Evolutionary conservation across 257 asterid species (phyloP).

Genomic region (Misopates orontium): DNA sequence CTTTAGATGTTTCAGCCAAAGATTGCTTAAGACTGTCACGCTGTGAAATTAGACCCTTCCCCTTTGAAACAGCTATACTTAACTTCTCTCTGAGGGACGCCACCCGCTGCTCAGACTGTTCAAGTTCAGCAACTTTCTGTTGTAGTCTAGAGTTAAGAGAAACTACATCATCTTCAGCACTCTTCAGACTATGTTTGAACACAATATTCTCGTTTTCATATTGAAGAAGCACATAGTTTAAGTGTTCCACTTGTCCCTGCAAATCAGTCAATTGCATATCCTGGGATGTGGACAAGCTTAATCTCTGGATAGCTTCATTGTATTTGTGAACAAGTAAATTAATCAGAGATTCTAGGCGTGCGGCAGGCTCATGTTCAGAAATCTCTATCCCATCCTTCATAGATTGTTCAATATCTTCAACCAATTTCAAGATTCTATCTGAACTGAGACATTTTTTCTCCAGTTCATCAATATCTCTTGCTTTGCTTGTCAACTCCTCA

Average conservation of each 20-base stretch:
- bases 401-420: constrained; percentile 60
- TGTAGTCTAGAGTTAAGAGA: constrained; percentile 50
- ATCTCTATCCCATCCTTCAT: constrained; percentile 46
- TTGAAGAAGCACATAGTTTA: constrained; percentile 47
- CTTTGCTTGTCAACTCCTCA: constrained; percentile 50
- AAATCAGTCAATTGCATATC: constrained; percentile 58
- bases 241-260: constrained; percentile 56
- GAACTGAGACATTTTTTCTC: constrained; percentile 49
- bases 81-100: constrained; percentile 93
- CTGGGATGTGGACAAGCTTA: constrained; percentile 46
- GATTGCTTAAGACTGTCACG: constrained; percentile 95
- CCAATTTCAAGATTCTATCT: constrained; percentile 50
- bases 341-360: constrained; percentile 56
- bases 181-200: constrained; percentile 63
- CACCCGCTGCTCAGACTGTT: constrained; percentile 90
- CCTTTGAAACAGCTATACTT: constrained; percentile 92
- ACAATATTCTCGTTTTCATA: constrained; percentile 69
- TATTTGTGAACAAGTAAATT: constrained; percentile 59
- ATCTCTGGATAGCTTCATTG: constrained; percentile 53
- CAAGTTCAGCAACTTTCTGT: constrained; percentile 75
- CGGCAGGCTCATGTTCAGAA: constrained; percentile 48
- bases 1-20: constrained; percentile 70
- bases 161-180: constrained; percentile 45
- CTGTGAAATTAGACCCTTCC: constrained; percentile 89
- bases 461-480: constrained; percentile 53